Percentiles rank a stretch among this genome's conserved stretches.
phyloP scores from a whole-genome alignment of 2,329 filamentous ascomycete genomes.

The Davidsoniella virescens region DNA sequence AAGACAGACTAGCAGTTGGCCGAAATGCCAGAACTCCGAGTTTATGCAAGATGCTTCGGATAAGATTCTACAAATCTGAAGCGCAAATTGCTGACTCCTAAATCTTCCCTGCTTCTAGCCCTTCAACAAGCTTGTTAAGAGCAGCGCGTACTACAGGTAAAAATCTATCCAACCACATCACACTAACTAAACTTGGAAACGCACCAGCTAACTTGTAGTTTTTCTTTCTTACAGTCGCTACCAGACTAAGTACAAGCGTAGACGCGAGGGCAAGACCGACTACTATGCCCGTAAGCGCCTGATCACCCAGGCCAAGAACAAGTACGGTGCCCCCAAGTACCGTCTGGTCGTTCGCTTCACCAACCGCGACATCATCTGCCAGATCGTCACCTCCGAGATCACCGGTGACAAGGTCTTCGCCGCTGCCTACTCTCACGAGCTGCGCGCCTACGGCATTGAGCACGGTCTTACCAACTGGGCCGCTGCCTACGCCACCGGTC shows the following conservation, averaged over 20 bases:
- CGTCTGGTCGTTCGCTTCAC: conserved; percentile 97
- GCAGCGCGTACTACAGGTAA: conserved; percentile 97
- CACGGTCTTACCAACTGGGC: conserved; percentile 99
- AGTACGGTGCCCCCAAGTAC: conserved; percentile 99
- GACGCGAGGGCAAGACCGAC: conserved; percentile 93
- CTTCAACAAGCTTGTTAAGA: conserved; percentile 94
- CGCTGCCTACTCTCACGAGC: conserved; percentile 91
- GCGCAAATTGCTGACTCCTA: conserved; percentile 99
- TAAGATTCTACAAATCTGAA: conserved; percentile 47
- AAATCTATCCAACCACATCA: conserved; percentile 18
- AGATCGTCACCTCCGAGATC: conserved; percentile 95
- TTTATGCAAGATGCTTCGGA: conserved; percentile 99
- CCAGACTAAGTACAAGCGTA: conserved; percentile 99
- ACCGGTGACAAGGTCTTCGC: conserved; percentile 92
- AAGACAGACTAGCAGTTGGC: conserved; percentile 16
- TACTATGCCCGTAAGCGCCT: conserved; percentile 99
- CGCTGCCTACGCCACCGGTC: conserved; percentile 89
- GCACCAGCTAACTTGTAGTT: conserved; percentile 18
- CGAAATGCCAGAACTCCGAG: conserved; percentile 38
- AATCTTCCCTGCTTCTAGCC: conserved; percentile 39
- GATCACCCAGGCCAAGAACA: conserved; percentile 99
- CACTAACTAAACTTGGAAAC: not conserved
- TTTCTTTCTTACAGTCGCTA: conserved; percentile 53
- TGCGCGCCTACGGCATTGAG: conserved; percentile 90
- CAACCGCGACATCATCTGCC: conserved; percentile 97